Evolutionary conservation across 2,329 filamentous ascomycete genomes (phyloP), one percentile per base, ranked within the genome.

Genomic region (Huntiella omanensis): DNA sequence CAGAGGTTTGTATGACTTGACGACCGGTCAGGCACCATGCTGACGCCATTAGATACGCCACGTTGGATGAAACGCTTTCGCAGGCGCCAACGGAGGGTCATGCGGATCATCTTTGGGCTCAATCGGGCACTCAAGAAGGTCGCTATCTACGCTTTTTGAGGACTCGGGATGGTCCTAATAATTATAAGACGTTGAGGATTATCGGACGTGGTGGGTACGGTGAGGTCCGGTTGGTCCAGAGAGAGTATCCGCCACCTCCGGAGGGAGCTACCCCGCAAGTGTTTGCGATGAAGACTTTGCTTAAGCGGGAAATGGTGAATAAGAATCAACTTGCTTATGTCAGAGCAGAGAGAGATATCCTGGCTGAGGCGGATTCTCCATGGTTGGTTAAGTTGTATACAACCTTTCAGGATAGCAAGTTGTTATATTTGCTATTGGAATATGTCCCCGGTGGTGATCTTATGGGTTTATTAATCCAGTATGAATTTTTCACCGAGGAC

Each of bases 401-500:
- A 11, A 84, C 81, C 0, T 86, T 85, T 64, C 80, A 86, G 60
- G 81, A 86, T 58, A 66, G 67, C 40, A 78, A 77, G 12, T 84
- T 83, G 62, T 65, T 86, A 22, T 85, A 85, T 62, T 77, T 86
- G 68, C 67, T 85, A 52, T 84, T 86, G 80, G 81, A 85, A 59
- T 85, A 84, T 62, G 67, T 85, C 56, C 81, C 81, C 13, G 80
- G 81, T 60, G 81, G 80, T 60, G 81, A 85, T 64, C 61, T 86
- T 56, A 85, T 85, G 81, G 85, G 80, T 4, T 84, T 85, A 79
- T 65, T 86, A 52, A 85, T 85, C 64, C 85, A 84, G 64, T 85
- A 85, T 55, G 80, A 85, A 58, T 83, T 85, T 54, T 86, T 85
- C 60, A 82, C 78, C 0, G 80, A 85, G 56, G 81, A 85, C 52